A percentile compares a stretch with the other conserved stretches of the same genome.
Conservation (phyloP, 495 filamentous ascomycete genomes). For the Extremus antarcticus region DNA sequence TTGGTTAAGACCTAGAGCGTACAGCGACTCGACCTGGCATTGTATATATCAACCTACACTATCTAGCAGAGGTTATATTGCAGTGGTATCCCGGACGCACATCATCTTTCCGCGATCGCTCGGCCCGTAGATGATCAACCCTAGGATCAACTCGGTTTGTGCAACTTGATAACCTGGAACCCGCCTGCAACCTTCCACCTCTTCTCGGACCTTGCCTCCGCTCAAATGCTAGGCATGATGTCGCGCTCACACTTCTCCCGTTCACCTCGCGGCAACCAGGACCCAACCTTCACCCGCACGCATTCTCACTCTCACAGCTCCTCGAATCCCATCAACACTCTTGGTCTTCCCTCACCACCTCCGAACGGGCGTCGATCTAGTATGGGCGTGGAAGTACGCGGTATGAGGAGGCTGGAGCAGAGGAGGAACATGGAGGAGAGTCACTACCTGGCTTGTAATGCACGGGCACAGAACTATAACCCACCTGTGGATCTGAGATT, state of each 20-base stretch:
- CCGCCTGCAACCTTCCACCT: not conserved
- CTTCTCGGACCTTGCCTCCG: not conserved
- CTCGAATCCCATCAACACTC: not conserved
- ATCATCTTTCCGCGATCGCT: not conserved
- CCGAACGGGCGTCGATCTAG: not conserved
- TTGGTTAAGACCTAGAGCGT: not conserved
- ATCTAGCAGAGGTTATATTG: too few relatives aligned
- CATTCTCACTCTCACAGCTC: not conserved
- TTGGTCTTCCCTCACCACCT: not conserved
- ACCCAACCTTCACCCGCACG: not conserved
- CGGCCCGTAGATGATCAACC: not conserved
- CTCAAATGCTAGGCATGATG: not conserved
- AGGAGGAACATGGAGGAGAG: conserved; percentile 13
- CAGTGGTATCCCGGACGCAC: not conserved
- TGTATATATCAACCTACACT: too few relatives aligned
- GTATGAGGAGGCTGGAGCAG: conserved; percentile 16
- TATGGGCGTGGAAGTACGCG: not conserved
- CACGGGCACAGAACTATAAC: conserved; percentile 15
- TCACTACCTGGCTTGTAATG: conserved; percentile 8
- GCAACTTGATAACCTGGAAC: not conserved
- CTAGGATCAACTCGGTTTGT: not conserved
- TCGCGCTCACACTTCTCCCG: not conserved
- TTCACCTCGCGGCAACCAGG: not conserved
- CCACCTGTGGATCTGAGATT: conserved; percentile 49
- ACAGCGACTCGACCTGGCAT: too few relatives aligned